Percentiles rank a stretch among this genome's conserved stretches.
These are phyloP conservation scores for Saccharomycopsis hybrid DNA, from an alignment of 1,139 yeast genomes.

Conservation along the genomic window DNA sequence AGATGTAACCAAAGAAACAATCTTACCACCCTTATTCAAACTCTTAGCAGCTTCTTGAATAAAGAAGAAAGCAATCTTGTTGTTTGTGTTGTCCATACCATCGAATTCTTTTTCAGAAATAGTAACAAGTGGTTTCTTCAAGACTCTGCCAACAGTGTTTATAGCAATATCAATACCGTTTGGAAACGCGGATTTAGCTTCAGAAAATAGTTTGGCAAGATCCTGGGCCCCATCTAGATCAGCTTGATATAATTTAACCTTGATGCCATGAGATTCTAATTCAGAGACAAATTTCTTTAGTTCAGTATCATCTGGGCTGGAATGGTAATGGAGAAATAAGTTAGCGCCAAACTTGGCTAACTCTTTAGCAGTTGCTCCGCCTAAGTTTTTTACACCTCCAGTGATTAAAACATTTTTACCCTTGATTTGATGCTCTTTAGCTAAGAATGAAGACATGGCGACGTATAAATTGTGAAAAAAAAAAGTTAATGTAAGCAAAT, in stretches of 20 bases:
- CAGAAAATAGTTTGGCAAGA: slow-evolving; percentile 38
- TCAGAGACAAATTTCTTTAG: slow-evolving; percentile 39
- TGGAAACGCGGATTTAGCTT: slow-evolving; percentile 38
- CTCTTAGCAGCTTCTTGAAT: slow-evolving; percentile 49
- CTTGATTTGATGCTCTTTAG: slow-evolving; percentile 24
- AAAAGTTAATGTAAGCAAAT: too few species aligned
- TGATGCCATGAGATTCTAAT: slow-evolving; percentile 33
- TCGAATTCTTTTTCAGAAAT: slow-evolving; percentile 49
- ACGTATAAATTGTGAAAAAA: too few species aligned
- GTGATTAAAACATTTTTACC: slow-evolving; percentile 55
- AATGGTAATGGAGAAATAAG: slow-evolving; percentile 51
- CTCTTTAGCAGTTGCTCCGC: slow-evolving; percentile 50
- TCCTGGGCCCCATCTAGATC: slow-evolving; percentile 40
- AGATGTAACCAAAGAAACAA: slow-evolving; percentile 55
- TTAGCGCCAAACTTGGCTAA: slow-evolving; percentile 51
- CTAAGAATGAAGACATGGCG: slow-evolving; percentile 1
- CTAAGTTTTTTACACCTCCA: slow-evolving; percentile 64
- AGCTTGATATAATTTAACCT: slow-evolving; percentile 42
- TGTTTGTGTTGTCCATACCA: slow-evolving; percentile 45
- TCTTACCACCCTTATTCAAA: slow-evolving; percentile 46
- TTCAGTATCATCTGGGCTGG: slow-evolving; percentile 33
- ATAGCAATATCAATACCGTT: slow-evolving; percentile 56
- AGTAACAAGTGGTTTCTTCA: slow-evolving; percentile 52
- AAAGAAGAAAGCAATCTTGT: slow-evolving; percentile 57
- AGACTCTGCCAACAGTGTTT: slow-evolving; percentile 60